phyloP scores from a whole-genome alignment of 2,329 filamentous ascomycete species.

The Colletotrichum siamense region DNA sequence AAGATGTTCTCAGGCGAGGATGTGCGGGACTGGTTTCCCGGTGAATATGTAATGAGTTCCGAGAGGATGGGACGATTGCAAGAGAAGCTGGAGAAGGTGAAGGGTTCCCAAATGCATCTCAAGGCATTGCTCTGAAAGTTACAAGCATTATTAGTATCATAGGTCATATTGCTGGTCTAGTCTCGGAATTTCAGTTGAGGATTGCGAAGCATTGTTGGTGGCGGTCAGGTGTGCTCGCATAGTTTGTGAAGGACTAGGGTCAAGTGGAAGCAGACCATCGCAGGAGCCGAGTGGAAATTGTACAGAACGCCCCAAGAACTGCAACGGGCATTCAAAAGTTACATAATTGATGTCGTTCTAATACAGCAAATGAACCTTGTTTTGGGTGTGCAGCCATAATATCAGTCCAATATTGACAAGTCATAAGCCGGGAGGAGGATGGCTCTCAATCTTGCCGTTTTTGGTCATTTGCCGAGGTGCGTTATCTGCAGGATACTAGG shows the following conservation, averaged over 20 bases:
- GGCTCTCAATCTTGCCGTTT: not conserved
- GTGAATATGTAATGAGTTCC: not conserved
- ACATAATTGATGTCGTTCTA: not conserved
- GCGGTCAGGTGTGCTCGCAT: not conserved
- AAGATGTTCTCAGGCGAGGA: constrained; percentile 52
- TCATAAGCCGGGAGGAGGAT: not conserved
- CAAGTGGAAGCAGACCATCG: not conserved
- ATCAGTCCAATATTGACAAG: not conserved
- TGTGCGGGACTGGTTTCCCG: not conserved
- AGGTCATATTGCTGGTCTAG: accelerated
- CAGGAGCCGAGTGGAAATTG: accelerated
- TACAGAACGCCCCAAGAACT: not conserved
- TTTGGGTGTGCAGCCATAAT: not conserved
- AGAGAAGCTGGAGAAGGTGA: not conserved
- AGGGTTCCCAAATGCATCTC: not conserved
- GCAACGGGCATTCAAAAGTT: not conserved
- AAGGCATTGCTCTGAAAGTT: not conserved
- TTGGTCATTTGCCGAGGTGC: not conserved
- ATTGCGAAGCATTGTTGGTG: not conserved
- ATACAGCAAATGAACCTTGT: not conserved
- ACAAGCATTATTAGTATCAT: accelerated
- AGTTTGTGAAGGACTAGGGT: not conserved
- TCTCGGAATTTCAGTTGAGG: not conserved
- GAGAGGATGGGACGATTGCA: not conserved
- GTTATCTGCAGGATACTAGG: not conserved